Conservation (phyloP, 2,329 filamentous ascomycete genomes). For the Parastagonospora avenae region DNA sequence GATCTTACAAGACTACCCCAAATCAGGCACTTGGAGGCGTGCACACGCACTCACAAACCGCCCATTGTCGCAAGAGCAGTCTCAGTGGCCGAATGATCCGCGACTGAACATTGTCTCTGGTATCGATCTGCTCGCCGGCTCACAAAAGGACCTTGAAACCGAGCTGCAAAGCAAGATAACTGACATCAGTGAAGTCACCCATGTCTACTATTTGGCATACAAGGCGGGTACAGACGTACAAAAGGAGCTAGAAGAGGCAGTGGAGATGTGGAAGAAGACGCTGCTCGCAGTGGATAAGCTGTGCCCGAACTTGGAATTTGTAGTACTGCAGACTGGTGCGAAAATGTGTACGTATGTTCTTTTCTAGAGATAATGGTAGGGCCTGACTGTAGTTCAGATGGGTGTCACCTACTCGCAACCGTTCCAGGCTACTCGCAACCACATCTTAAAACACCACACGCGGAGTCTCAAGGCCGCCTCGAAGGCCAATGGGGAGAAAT, state of each 20-base stretch:
- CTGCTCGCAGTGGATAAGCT: conserved; percentile 38
- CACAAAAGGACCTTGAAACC: conserved; percentile 47
- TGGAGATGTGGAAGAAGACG: conserved; percentile 49
- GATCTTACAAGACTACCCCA: conserved; percentile 46
- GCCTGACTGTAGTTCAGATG: conserved; percentile 25
- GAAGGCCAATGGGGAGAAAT: conserved; percentile 38
- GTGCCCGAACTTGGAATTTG: conserved; percentile 27
- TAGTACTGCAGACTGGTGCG: conserved; percentile 38
- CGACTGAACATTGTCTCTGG: conserved; percentile 50
- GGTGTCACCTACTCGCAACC: conserved; percentile 50
- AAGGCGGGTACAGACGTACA: conserved; percentile 48
- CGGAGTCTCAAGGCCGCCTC: conserved; percentile 15
- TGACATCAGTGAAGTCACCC: conserved; percentile 48
- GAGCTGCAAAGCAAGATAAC: conserved; percentile 41
- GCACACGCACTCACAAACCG: conserved; percentile 52
- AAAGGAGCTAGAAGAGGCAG: conserved; percentile 48
- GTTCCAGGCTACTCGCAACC: conserved; percentile 9
- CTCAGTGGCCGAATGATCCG: conserved; percentile 47
- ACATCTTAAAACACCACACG: conserved; percentile 9
- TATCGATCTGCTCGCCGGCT: conserved; percentile 49
- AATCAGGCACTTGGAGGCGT: conserved; percentile 37
- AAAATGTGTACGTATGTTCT: conserved; percentile 40
- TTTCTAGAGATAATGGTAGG: conserved; percentile 4
- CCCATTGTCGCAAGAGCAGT: conserved; percentile 36
- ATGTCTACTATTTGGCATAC: conserved; percentile 54